Percentiles rank a stretch among this genome's conserved stretches.
Conservation (phyloP, 139 green algal species). For the Chlorella vulgaris region DNA sequence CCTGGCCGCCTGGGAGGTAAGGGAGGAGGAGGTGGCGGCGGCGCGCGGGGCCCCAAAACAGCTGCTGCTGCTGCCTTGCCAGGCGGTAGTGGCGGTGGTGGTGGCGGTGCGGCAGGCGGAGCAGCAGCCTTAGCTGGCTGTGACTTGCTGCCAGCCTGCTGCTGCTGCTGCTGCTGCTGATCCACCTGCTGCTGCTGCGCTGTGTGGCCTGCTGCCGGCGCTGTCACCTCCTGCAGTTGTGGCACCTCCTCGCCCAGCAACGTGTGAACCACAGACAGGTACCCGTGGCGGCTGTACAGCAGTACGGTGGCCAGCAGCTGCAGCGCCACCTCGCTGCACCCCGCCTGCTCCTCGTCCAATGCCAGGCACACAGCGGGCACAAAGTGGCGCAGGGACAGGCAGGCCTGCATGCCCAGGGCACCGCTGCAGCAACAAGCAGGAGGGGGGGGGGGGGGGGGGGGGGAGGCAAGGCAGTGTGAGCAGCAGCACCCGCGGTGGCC, state of each 20-base stretch:
- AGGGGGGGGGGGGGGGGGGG: neutral
- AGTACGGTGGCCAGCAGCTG: slow-evolving; percentile 50
- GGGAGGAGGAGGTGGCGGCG: neutral
- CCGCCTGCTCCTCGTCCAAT: slow-evolving; percentile 4
- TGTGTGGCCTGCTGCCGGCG: neutral
- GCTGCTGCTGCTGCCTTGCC: neutral
- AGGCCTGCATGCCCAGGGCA: slow-evolving; percentile 35
- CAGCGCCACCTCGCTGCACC: slow-evolving; percentile 38
- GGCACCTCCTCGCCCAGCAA: slow-evolving; percentile 27
- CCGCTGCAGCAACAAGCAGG: neutral
- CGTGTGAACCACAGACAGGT: slow-evolving; percentile 17
- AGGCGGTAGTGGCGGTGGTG: neutral
- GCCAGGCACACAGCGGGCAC: slow-evolving; percentile 29
- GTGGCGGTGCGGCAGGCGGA: neutral
- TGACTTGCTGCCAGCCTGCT: neutral
- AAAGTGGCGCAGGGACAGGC: slow-evolving; percentile 19
- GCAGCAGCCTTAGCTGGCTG: neutral
- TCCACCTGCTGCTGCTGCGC: neutral
- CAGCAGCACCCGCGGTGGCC: neutral
- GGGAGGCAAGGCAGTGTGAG: neutral
- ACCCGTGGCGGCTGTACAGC: slow-evolving; percentile 39
- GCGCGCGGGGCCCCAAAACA: neutral
- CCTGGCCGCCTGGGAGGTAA: neutral
- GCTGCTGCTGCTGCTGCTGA: neutral
- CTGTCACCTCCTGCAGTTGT: neutral